phyloP scores from a whole-genome alignment of 495 filamentous ascomycete genomes.

The Aspergillus biplanus region DNA sequence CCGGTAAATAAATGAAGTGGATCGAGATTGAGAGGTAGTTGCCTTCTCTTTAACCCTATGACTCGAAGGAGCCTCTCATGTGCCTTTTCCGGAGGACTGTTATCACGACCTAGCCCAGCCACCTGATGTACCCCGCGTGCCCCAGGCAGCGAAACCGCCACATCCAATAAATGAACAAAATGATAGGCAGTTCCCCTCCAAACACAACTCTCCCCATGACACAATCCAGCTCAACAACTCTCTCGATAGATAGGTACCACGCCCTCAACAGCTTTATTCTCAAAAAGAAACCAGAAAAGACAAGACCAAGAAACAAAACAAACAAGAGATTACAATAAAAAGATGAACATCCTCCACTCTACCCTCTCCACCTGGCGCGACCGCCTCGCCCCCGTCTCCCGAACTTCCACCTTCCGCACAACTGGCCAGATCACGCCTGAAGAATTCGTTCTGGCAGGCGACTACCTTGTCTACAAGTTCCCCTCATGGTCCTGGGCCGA shows the following conservation, averaged over 20 bases:
- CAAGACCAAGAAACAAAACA: slow-evolving; percentile 11
- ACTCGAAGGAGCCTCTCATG: slow-evolving; percentile 5
- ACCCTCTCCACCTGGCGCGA: slow-evolving; percentile 86
- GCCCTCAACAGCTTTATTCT: slow-evolving; percentile 2
- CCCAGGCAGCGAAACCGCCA: slow-evolving; percentile 23
- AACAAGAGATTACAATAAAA: slow-evolving; percentile 13
- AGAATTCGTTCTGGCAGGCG: slow-evolving; percentile 93
- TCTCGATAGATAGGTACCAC: neutral
- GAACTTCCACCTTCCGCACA: slow-evolving; percentile 89
- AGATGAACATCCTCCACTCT: slow-evolving; percentile 72
- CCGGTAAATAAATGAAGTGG: neutral
- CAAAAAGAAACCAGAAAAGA: slow-evolving; percentile 1
- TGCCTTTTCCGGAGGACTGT: slow-evolving; percentile 1
- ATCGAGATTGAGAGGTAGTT: neutral
- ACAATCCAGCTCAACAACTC: neutral
- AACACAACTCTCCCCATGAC: neutral
- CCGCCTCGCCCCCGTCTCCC: slow-evolving; percentile 81
- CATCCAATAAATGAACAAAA: slow-evolving; percentile 12
- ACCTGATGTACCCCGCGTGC: slow-evolving; percentile 33
- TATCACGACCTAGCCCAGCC: slow-evolving; percentile 21
- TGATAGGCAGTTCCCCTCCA: slow-evolving; percentile 20
- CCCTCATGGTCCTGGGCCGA: slow-evolving; percentile 98
- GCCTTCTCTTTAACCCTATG: neutral
- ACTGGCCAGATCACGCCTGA: slow-evolving; percentile 97
- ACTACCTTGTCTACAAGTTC: slow-evolving; percentile 99